phyloP scores from a whole-genome alignment of 139 green algal genomes.

The Diplosphaera chodatii region DNA sequence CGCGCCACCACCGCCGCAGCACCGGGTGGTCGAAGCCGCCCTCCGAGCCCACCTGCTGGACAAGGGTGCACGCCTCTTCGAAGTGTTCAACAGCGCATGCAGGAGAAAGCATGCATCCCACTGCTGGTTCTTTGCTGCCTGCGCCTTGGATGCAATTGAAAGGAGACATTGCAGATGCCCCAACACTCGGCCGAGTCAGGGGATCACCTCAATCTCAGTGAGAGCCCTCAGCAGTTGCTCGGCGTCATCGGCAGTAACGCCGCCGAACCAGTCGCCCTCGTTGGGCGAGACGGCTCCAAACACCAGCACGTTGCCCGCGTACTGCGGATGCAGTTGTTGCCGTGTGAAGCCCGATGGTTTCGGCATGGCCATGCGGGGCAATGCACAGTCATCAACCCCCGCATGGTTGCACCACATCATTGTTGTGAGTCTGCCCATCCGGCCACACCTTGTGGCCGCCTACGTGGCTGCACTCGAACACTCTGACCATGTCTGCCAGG shows the following conservation, averaged over 20 bases:
- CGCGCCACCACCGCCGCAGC: constrained; percentile 35
- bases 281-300: constrained; percentile 27
- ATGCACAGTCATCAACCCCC: too few relatives aligned
- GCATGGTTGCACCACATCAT: neutral
- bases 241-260: constrained; percentile 19
- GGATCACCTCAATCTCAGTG: constrained; percentile 15
- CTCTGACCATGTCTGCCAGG: constrained; percentile 7
- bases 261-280: constrained; percentile 50
- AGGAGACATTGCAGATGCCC: too few relatives aligned
- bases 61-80: too few relatives aligned
- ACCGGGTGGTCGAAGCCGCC: constrained; percentile 8
- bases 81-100: too few relatives aligned
- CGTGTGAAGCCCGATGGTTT: too few relatives aligned
- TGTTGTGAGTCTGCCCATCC: neutral
- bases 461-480: constrained; percentile 29
- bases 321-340: constrained; percentile 21
- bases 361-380: neutral
- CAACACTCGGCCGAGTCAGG: neutral
- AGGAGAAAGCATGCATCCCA: too few relatives aligned
- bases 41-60: constrained; percentile 1
- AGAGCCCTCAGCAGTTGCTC: constrained; percentile 25
- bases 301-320: constrained; percentile 45
- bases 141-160: too few relatives aligned
- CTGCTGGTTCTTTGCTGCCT: too few relatives aligned
- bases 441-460: constrained; percentile 24